Evolutionary conservation across 108 stramenopile species (phyloP).

Genomic region (Pseudonitzschia delicatissima): DNA sequence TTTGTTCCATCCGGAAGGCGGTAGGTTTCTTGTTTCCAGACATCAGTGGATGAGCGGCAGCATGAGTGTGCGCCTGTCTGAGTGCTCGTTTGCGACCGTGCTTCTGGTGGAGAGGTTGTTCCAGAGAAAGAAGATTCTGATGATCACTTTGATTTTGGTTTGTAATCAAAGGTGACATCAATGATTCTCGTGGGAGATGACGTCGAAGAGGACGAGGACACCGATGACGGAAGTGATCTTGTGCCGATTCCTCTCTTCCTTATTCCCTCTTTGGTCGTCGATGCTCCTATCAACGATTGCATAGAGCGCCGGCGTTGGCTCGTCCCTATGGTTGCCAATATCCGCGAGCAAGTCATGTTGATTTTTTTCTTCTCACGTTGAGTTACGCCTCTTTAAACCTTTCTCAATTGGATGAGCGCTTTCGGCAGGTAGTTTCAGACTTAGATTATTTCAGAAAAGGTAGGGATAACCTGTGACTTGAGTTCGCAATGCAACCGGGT

Average conservation of each 20-base stretch:
- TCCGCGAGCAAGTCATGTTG: background rate
- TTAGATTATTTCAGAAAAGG: too few species aligned
- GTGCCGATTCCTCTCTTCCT: background rate
- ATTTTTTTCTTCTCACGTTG: too few species aligned
- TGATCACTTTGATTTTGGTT: background rate
- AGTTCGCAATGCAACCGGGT: too few species aligned
- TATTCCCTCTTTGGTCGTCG: background rate
- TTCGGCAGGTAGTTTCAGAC: too few species aligned
- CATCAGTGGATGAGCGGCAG: background rate
- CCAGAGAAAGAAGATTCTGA: background rate
- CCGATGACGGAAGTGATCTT: background rate
- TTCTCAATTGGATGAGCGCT: too few species aligned
- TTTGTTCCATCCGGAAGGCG: constrained; percentile 10
- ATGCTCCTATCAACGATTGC: background rate
- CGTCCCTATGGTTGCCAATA: background rate
- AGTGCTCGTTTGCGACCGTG: background rate
- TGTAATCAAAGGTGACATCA: constrained; percentile 7
- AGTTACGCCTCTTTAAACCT: too few species aligned
- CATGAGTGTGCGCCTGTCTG: constrained; percentile 1
- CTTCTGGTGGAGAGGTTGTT: constrained; percentile 1
- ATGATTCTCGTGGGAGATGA: background rate
- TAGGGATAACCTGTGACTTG: too few species aligned
- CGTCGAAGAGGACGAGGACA: background rate
- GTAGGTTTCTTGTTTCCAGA: background rate
- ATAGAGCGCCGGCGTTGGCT: background rate